Evolutionary conservation across 2,329 filamentous ascomycete species (phyloP), one percentile per base, ranked within the genome.

Genomic region (Dactylellina drechsleri): DNA sequence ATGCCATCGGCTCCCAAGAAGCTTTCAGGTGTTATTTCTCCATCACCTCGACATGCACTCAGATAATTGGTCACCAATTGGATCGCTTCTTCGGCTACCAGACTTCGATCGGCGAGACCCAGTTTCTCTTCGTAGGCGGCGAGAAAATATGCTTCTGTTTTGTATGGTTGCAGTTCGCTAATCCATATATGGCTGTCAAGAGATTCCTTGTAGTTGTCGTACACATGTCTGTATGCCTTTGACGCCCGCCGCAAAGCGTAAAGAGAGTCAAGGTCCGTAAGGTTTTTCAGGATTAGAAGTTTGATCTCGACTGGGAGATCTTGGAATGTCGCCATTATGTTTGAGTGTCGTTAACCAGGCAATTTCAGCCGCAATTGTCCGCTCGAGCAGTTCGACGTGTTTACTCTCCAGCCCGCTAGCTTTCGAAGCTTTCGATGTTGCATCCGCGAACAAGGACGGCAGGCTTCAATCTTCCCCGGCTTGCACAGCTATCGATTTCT

Each of bases 61-160:
- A 28, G 6, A 23, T 52, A 50, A 10, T 45, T 6, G 4, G 20
- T 10, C 26, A 54, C 26, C 52, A 28, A 13, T 15, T 40, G 3
- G 2, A 52, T 26, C 23, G 23, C 16, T 5, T 52, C 43, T 31
- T 62, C 4, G n/a, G 3, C 5, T 16, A 20, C 10, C 12, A 13
- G 5, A 5, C 2, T 2, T 5, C 16, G 4, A 52, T 8, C 12
- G 5, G 2, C 5, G 12, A 20, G 16, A 40, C 26, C n/a, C 5
- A 65, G 50, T 12, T 28, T 16, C 7, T 40, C n/a, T 1, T 23
- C 1, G 13, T 36, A 58, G 0, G 62, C 62, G 13, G 15, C 40
- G n/a, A 66, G 28, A 40, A 49, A 66, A n/a, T 57, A 66, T 16
- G 62, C 62, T 23, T 66, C 52, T 7, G 41, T 7, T 45, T 57